Percentiles rank a stretch among this genome's conserved stretches.
Conservation (phyloP, 768 basidiomycete species). For the Collybia mongolica region DNA sequence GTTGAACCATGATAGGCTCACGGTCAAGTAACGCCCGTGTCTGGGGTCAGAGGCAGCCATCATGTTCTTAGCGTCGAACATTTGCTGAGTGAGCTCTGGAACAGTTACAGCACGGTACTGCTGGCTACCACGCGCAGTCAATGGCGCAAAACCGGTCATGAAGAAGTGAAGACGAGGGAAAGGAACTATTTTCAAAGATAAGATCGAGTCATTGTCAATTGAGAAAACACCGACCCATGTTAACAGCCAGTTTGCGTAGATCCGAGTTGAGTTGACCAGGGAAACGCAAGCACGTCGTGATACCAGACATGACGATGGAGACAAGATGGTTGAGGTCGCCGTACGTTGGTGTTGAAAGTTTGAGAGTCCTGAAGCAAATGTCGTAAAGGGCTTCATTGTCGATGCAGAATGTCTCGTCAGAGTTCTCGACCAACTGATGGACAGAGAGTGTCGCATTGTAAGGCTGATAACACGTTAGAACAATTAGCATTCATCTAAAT, state of each 20-base stretch:
- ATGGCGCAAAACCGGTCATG: slow-evolving; percentile 94
- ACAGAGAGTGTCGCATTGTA: slow-evolving; percentile 99
- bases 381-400: slow-evolving; percentile 99
- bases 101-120: slow-evolving; percentile 97
- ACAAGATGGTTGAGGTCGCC: slow-evolving; percentile 98
- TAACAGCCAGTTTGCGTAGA: slow-evolving; percentile 95
- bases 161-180: slow-evolving; percentile 99
- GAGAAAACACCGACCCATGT: slow-evolving; percentile 77
- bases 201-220: neutral
- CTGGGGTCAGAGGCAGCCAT: slow-evolving; percentile 98
- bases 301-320: slow-evolving; percentile 97
- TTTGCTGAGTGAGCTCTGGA: slow-evolving; percentile 96
- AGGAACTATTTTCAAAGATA: slow-evolving; percentile 58
- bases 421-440: slow-evolving; percentile 99
- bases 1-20: slow-evolving; percentile 27
- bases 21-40: slow-evolving; percentile 97
- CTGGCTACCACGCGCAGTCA: slow-evolving; percentile 92
- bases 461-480: slow-evolving; percentile 48
- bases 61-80: slow-evolving; percentile 99
- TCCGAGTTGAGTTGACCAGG: slow-evolving; percentile 99
- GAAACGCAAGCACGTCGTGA: slow-evolving; percentile 98
- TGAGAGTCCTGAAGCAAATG: slow-evolving; percentile 98
- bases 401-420: slow-evolving; percentile 99
- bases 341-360: slow-evolving; percentile 93
- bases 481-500: neutral